These are phyloP conservation scores for Trapa bicornis DNA, from an alignment of 345 rosid species.

Conservation along the genomic window DNA sequence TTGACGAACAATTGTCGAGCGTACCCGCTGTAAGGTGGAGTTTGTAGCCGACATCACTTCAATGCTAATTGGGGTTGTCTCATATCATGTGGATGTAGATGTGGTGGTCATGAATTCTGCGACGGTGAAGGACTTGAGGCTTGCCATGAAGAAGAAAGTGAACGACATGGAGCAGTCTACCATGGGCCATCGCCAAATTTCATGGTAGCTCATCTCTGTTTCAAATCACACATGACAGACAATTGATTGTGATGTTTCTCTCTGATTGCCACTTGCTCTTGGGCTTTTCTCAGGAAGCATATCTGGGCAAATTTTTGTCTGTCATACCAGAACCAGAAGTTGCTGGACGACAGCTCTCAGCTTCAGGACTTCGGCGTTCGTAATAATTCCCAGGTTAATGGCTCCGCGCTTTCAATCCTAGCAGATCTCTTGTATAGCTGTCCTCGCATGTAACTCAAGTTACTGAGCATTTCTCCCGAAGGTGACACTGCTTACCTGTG, in stretches of 20 bases:
- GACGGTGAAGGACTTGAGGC: constrained; percentile 64
- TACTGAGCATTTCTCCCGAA: neutral
- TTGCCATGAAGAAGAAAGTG: constrained; percentile 64
- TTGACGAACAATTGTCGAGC: constrained; percentile 19
- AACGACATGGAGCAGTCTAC: constrained; percentile 64
- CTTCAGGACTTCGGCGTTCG: constrained; percentile 69
- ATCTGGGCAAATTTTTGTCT: constrained; percentile 70
- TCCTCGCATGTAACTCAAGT: neutral
- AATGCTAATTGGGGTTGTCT: neutral
- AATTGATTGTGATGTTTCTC: neutral
- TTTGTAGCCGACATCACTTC: neutral
- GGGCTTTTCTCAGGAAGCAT: constrained; percentile 41
- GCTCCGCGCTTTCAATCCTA: neutral
- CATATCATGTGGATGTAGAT: constrained; percentile 21
- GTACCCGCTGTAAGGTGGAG: constrained; percentile 5
- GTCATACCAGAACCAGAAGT: constrained; percentile 48
- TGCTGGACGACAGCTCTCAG: constrained; percentile 43
- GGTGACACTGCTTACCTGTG: neutral
- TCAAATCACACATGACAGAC: neutral
- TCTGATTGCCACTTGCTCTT: neutral
- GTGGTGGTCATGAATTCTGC: constrained; percentile 75
- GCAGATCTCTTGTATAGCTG: neutral
- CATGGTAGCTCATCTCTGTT: constrained; percentile 32
- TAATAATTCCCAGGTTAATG: constrained; percentile 61
- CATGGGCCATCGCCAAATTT: constrained; percentile 95